These are phyloP conservation scores for Ustilago trichophora DNA, from an alignment of 1,284 basidiomycete species.

Conservation along the genomic window DNA sequence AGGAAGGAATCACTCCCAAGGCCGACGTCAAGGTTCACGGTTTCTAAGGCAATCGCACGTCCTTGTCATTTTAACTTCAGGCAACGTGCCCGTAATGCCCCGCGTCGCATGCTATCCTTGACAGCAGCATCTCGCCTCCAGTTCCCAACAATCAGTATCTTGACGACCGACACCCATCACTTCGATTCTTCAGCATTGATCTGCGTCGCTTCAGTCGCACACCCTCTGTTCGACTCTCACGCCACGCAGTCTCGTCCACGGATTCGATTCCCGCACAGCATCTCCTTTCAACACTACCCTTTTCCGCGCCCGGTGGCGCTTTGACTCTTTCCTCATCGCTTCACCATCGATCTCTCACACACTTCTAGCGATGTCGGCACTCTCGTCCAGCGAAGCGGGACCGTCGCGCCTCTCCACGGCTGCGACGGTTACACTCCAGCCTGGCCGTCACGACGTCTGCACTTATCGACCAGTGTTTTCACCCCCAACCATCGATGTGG, in stretches of 20 bases:
- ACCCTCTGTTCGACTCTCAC: not conserved
- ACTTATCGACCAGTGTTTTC: not conserved
- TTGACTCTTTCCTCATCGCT: not conserved
- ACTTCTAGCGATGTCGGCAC: not conserved
- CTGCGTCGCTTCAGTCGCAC: too few species aligned
- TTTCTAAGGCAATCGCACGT: slow-evolving; percentile 45
- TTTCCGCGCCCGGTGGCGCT: not conserved
- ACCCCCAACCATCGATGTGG: too few species aligned
- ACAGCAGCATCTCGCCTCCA: slow-evolving; percentile 13
- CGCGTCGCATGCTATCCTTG: slow-evolving; percentile 10
- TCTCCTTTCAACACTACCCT: not conserved
- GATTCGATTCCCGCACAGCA: not conserved
- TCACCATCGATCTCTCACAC: not conserved
- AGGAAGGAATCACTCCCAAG: slow-evolving; percentile 63
- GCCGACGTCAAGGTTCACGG: slow-evolving; percentile 66
- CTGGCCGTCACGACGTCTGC: too few species aligned
- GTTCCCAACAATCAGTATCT: not conserved
- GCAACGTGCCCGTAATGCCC: slow-evolving; percentile 22
- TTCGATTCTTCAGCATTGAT: too few species aligned
- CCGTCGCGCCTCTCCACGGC: slow-evolving; percentile 21
- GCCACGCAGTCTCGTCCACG: not conserved
- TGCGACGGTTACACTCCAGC: too few species aligned
- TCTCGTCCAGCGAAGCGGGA: slow-evolving; percentile 14
- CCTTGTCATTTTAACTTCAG: not conserved
- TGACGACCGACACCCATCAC: too few species aligned